Evolutionary conservation across 495 filamentous ascomycete species (phyloP), one percentile per base, ranked within the genome.

Genomic region (Talaromyces proteolyticus): DNA sequence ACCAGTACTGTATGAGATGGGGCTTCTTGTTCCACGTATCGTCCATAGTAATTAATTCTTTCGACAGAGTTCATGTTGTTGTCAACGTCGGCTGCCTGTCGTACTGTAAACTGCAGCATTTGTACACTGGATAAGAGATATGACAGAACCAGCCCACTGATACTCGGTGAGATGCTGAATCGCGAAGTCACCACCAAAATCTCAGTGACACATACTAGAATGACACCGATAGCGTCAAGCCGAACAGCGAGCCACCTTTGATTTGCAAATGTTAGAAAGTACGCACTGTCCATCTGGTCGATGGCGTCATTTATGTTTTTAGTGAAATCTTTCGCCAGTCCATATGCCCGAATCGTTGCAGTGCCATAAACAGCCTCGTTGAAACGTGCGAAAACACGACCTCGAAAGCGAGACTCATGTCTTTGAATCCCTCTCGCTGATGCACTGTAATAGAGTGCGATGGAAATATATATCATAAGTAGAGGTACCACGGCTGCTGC

Each of bases 41-140:
- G 21, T 44, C 34, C 47, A 21, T 87, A 88, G 59, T 87, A 82
- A 5, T 86, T 67, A 40, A 88, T 80, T 25, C 85, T 68, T 60
- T 88, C 85, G 6, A 80, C 79, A 18, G 80, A 72, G 51, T 87
- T 87, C 85, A 88, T 87, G 56, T 81, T 77, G 3, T 86, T 63
- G 56, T 88, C 85, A 1, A 84, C 60, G 49, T 80, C 80, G 5
- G 84, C 74, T 53, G 82, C 86, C 16, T 78, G 63, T 1, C 84
- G 73, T 25, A 87, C 72, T 0, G 77, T 71, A 77, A 77, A 82
- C 52, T 81, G 76, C n/a, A 86, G 70, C 47, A 54, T 21, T 20
- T 54, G 51, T 10, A 55, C 47, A 25, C 53, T 39, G 1, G 49
- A 36, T 20, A 68, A 59, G 16, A 52, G 72, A n/a, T 54, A 43